Conservation (phyloP, 768 basidiomycete genomes). For the Lyophyllum semitale region DNA sequence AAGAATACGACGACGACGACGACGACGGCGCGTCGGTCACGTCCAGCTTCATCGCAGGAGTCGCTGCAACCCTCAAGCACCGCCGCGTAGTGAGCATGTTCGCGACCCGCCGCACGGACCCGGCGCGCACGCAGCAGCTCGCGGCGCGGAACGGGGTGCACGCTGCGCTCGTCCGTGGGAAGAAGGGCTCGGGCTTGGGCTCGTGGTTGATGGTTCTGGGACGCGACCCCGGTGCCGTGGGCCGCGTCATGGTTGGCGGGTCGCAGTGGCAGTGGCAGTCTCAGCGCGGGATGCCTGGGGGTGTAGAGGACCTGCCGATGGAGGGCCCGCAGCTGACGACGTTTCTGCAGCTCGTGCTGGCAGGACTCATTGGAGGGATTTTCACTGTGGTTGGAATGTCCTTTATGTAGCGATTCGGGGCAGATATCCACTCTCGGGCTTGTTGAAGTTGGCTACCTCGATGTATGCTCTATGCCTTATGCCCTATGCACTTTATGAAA, state of each 20-base stretch:
- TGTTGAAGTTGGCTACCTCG: too few relatives aligned
- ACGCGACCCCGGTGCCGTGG: slow-evolving; percentile 25
- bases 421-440: too few relatives aligned
- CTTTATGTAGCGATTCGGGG: slow-evolving; percentile 4
- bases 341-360: slow-evolving; percentile 15
- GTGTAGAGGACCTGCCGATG: slow-evolving; percentile 9
- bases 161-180: slow-evolving; percentile 22
- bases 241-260: slow-evolving; percentile 25
- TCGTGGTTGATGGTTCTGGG: slow-evolving; percentile 38
- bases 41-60: slow-evolving; percentile 15
- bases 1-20: slow-evolving; percentile 7
- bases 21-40: slow-evolving; percentile 9
- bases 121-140: slow-evolving; percentile 22
- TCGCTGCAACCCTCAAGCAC: slow-evolving; percentile 13
- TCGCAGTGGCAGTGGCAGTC: too few relatives aligned
- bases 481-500: not conserved
- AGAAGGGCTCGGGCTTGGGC: slow-evolving; percentile 15
- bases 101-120: slow-evolving; percentile 25
- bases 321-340: slow-evolving; percentile 17
- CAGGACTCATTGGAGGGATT: slow-evolving; percentile 15
- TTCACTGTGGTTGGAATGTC: slow-evolving; percentile 17
- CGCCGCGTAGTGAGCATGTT: slow-evolving; percentile 26
- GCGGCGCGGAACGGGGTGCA: slow-evolving; percentile 28
- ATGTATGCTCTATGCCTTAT: slow-evolving; percentile 3
- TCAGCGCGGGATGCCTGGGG: slow-evolving; percentile 23